Evolutionary conservation across 1,284 basidiomycete species (phyloP).

Genomic region (Tetrapyrgos nigripes): DNA sequence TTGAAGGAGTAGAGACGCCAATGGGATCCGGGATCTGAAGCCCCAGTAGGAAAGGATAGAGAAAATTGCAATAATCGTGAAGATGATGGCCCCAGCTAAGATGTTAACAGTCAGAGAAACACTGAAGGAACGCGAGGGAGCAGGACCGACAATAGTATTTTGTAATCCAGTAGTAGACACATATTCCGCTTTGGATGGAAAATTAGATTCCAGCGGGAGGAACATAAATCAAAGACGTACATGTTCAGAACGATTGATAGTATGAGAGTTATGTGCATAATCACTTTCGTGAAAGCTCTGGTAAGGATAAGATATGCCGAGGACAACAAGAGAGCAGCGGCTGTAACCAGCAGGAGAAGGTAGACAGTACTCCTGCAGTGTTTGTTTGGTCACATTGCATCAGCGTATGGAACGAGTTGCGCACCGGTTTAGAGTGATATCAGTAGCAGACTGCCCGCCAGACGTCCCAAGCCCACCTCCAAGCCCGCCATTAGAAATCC

Average conservation of each 20-base stretch:
- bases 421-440: constrained; percentile 66
- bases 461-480: constrained; percentile 67
- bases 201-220: background rate
- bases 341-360: constrained; percentile 70
- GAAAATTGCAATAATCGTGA: constrained; percentile 72
- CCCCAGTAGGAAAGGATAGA: constrained; percentile 73
- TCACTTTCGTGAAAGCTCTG: constrained; percentile 76
- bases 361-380: constrained; percentile 66
- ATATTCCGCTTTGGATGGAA: constrained; percentile 54
- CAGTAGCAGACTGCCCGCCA: constrained; percentile 44
- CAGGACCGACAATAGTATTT: constrained; percentile 71
- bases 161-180: constrained; percentile 81
- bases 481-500: constrained; percentile 68
- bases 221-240: constrained; percentile 47
- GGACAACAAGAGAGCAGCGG: constrained; percentile 62
- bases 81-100: constrained; percentile 77
- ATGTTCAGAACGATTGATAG: constrained; percentile 76
- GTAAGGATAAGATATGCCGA: constrained; percentile 77
- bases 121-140: background rate
- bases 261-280: constrained; percentile 84
- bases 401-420: constrained; percentile 15
- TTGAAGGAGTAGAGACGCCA: constrained; percentile 81
- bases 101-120: constrained; percentile 22
- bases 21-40: constrained; percentile 75
- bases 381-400: constrained; percentile 24